Base-by-base conservation (phyloP, 2,329 filamentous ascomycete species). In the Camptophora hylomeconis region DNA sequence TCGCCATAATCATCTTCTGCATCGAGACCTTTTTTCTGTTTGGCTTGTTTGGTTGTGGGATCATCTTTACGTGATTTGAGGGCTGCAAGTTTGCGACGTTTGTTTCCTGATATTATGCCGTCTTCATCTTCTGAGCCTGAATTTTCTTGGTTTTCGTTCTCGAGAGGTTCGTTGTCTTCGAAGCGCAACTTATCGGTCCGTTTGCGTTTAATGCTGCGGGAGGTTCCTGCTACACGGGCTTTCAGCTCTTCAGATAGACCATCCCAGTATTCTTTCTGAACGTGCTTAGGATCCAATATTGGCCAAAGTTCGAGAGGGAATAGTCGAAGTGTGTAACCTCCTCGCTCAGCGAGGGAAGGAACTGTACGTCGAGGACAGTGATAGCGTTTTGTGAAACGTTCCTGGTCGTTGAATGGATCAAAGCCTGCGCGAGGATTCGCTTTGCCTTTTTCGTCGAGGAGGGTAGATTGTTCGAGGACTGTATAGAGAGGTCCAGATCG, bases 1-100 rank as follows among this genome's bases (percentile, higher is more conserved):
- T 27, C 25, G n/a, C n/a, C n/a, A 18, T 18, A 6, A 11, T 27
- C 28, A n/a, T 31, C 28, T 15, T 31, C 28, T 8, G 28, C 28
- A 25, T 31, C 28, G 6, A 31, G 14, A 12, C 28, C 28, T 7
- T 14, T 17, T 14, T 16, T 24, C 20, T 25, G 17, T 8, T 19
- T 23, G 14, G 13, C 21, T 17, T 22, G 17, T 21, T 20, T 7
- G 10, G 13, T 23, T 4, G 11, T 21, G n/a, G n/a, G n/a, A 12
- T 18, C 15, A 6, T 14, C 11, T 26, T 26, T 31, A 6, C 22
- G 13, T 19, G 11, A 25, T 17, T 31, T 31, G 8, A 21, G 7
- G 8, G 5, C 15, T n/a, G n/a, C n/a, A n/a, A n/a, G n/a, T n/a
- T n/a, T n/a, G n/a, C n/a, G n/a, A n/a, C n/a, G n/a, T n/a, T n/a